Conservation (phyloP, 1,139 yeast genomes). For the Sugiyamaella xylanicola region DNA sequence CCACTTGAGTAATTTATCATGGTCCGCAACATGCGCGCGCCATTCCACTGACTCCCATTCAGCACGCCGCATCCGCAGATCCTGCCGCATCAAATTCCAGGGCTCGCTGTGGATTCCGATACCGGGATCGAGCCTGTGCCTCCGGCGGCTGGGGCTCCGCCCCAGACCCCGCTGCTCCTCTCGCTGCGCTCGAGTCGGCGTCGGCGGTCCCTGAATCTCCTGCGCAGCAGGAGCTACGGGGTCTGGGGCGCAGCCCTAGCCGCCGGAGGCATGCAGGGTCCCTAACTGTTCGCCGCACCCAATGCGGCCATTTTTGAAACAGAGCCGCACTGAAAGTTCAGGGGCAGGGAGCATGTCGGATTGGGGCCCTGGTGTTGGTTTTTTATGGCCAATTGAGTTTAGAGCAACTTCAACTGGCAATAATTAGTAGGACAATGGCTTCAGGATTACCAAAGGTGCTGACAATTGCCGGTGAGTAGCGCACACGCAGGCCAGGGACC, state of each 20-base stretch:
- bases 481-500: neutral
- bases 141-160: neutral
- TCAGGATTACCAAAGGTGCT: constrained; percentile 29
- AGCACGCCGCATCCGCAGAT: neutral
- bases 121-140: neutral
- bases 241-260: neutral
- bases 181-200: neutral
- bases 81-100: neutral
- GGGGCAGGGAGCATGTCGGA: no score
- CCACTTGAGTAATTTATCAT: neutral
- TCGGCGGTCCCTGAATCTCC: no score
- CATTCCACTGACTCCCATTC: no score
- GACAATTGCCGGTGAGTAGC: constrained; percentile 34
- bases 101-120: neutral
- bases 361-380: no score
- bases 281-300: no score
- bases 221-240: neutral
- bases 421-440: neutral
- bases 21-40: no score
- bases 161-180: neutral
- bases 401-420: no score
- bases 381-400: no score
- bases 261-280: neutral
- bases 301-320: no score
- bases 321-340: no score